These are phyloP conservation scores for Nemania sp. DNA, from an alignment of 2,329 filamentous ascomycete species.

Conservation along the genomic window DNA sequence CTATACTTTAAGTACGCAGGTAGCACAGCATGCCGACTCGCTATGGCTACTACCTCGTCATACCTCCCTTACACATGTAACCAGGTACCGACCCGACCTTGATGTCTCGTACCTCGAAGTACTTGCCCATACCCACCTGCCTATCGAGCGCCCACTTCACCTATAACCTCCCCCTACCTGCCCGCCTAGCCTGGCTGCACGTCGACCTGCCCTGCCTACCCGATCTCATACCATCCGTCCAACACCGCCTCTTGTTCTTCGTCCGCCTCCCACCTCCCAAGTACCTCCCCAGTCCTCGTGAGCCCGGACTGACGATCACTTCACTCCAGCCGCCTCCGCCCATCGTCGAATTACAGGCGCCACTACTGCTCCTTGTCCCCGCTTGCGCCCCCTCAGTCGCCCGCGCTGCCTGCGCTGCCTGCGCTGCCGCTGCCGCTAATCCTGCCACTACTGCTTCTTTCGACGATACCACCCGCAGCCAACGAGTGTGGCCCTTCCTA, in stretches of 20 bases:
- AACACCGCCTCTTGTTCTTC: constrained; percentile 25
- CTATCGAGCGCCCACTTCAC: no score
- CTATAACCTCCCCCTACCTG: neutral
- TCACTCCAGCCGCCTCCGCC: constrained; percentile 28
- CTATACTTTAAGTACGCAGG: no score
- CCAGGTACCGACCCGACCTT: no score
- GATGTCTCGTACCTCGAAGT: no score
- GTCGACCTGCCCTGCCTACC: neutral
- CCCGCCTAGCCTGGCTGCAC: neutral
- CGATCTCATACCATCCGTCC: neutral
- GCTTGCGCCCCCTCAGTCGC: constrained; percentile 22
- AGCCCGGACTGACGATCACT: constrained; percentile 41
- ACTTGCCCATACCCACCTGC: neutral
- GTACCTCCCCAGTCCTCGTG: constrained; percentile 25
- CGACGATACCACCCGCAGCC: constrained; percentile 29
- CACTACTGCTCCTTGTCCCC: constrained; percentile 24
- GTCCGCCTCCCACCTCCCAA: constrained; percentile 10
- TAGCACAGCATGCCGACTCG: no score
- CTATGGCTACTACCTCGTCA: no score
- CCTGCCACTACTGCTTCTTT: constrained; percentile 10
- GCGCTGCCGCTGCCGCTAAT: no score
- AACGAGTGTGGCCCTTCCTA: constrained; percentile 1
- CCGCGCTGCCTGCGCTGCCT: constrained; percentile 21
- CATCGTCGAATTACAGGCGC: constrained; percentile 32
- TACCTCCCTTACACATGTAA: no score